Conservation (phyloP, 768 basidiomycete species). For the Floccularia luteovirens region DNA sequence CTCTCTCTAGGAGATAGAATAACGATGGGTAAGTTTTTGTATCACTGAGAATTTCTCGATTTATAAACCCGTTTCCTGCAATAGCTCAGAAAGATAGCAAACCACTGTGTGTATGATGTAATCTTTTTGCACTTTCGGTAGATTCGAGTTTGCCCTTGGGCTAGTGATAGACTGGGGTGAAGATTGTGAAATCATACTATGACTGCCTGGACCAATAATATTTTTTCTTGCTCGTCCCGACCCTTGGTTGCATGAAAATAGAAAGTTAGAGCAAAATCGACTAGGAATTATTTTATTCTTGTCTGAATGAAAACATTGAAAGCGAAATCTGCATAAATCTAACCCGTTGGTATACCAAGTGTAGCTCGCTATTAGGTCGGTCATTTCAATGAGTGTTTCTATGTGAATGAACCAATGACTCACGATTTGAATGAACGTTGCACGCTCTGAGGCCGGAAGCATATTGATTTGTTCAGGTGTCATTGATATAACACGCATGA, state of each 20-base stretch:
- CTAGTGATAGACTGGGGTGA: too few species aligned
- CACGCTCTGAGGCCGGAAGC: slow-evolving; percentile 66
- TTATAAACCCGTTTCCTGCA: slow-evolving; percentile 1
- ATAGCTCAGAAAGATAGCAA: slow-evolving; percentile 35
- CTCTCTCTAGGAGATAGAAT: slow-evolving; percentile 89
- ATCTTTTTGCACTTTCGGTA: too few species aligned
- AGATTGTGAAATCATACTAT: too few species aligned
- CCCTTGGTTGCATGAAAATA: too few species aligned
- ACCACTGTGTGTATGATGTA: slow-evolving; percentile 22
- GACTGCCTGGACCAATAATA: too few species aligned
- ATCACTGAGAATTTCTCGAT: neutral
- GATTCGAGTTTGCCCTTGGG: too few species aligned
- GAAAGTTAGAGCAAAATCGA: too few species aligned
- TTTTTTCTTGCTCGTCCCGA: too few species aligned
- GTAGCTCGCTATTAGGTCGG: neutral
- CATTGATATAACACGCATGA: slow-evolving; percentile 76
- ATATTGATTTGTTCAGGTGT: slow-evolving; percentile 77
- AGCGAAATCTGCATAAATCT: too few species aligned
- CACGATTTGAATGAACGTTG: slow-evolving; percentile 79
- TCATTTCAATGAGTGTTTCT: neutral
- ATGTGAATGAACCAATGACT: slow-evolving; percentile 18
- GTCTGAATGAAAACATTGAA: too few species aligned
- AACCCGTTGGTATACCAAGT: neutral
- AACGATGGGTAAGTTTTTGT: slow-evolving; percentile 41
- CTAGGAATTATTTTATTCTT: too few species aligned